These are phyloP conservation scores for Aspergillus heteromorphus DNA, from an alignment of 495 filamentous ascomycete genomes.

Conservation along the genomic window DNA sequence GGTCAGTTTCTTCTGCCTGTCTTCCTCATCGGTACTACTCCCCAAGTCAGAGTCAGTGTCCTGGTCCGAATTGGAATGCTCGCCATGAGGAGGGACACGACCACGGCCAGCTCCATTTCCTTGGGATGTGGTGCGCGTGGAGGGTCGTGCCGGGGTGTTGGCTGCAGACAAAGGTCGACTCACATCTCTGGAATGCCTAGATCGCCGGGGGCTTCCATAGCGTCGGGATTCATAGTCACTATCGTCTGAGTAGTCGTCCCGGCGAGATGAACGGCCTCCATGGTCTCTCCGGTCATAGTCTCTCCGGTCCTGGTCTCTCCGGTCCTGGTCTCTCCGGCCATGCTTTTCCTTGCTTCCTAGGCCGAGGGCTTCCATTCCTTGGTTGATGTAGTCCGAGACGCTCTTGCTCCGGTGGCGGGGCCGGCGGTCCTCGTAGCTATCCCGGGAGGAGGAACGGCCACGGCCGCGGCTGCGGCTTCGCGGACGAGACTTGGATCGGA, in stretches of 20 bases:
- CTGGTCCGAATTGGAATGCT: conserved; percentile 23
- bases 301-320: conserved; percentile 19
- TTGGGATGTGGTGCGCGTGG: conserved; percentile 7
- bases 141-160: not conserved
- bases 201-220: conserved; percentile 27
- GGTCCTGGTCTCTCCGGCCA: conserved; percentile 21
- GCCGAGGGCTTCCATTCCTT: conserved; percentile 51
- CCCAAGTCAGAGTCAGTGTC: conserved; percentile 54
- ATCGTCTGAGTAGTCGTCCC: conserved; percentile 34
- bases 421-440: conserved; percentile 44
- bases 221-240: conserved; percentile 47
- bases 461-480: conserved; percentile 47
- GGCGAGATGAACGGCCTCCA: conserved; percentile 39
- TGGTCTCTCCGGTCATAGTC: conserved; percentile 22
- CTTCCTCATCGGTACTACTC: conserved; percentile 72
- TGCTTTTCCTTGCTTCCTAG: conserved; percentile 37
- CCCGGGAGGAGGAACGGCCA: conserved; percentile 32
- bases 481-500: conserved; percentile 58
- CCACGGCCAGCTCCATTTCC: conserved; percentile 13
- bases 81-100: conserved; percentile 25
- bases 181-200: conserved; percentile 48
- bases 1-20: conserved; percentile 69
- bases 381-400: conserved; percentile 51
- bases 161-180: conserved; percentile 28
- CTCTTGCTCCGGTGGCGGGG: conserved; percentile 50